Evolutionary conservation across 768 basidiomycete genomes (phyloP).

Genomic region (Paxillus ammoniavirescens): DNA sequence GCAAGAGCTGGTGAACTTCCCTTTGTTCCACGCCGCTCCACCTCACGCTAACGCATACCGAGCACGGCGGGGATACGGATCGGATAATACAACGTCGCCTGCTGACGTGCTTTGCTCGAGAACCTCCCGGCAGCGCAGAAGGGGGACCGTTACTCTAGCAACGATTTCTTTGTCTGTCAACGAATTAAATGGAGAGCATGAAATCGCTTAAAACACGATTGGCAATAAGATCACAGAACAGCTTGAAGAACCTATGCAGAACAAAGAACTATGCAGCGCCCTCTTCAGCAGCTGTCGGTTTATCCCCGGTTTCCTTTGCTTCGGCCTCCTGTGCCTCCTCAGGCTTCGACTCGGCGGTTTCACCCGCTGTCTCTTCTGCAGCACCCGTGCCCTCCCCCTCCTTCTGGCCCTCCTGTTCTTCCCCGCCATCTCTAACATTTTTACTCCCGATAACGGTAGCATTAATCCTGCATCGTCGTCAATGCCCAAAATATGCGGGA

Average conservation of each 20-base stretch:
- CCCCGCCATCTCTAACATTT: conserved; percentile 40
- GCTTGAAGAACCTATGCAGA: not conserved
- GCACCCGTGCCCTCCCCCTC: conserved; percentile 17
- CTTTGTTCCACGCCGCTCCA: too few species aligned
- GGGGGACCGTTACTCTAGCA: too few species aligned
- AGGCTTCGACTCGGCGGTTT: conserved; percentile 22
- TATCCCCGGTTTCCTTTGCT: conserved; percentile 24
- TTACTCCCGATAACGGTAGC: conserved; percentile 76
- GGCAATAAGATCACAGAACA: conserved; percentile 6
- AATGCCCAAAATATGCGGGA: not conserved
- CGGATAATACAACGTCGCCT: too few species aligned
- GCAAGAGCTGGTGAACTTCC: too few species aligned
- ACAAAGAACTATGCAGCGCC: conserved; percentile 9
- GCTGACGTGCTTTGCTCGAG: too few species aligned
- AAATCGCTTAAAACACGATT: not conserved
- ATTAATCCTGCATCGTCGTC: conserved; percentile 54
- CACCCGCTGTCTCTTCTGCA: conserved; percentile 29
- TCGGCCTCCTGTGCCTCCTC: conserved; percentile 22
- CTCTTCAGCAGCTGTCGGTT: conserved; percentile 16
- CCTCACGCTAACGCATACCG: too few species aligned
- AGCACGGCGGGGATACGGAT: too few species aligned
- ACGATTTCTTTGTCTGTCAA: too few species aligned
- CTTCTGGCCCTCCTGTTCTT: conserved; percentile 35
- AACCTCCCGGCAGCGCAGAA: too few species aligned
- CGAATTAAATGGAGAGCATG: too few species aligned